Conservation (phyloP, 2,329 filamentous ascomycete genomes). For the Fusarium devonianum region DNA sequence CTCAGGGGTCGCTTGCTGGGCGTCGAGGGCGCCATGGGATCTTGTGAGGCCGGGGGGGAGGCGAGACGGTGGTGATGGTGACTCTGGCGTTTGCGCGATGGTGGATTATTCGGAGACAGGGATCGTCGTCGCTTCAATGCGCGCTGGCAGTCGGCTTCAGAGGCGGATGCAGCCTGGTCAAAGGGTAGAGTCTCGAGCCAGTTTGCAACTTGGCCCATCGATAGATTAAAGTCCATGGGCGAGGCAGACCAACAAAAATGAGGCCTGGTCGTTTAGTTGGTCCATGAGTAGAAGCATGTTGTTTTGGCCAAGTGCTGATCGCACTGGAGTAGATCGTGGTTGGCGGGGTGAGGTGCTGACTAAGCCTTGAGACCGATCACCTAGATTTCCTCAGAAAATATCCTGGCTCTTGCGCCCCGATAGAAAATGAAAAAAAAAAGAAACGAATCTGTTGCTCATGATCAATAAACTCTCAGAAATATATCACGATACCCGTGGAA, state of each 20-base stretch:
- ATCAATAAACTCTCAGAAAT: too few species aligned
- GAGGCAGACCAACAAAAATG: too few species aligned
- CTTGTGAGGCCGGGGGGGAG: neutral
- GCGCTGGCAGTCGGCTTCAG: neutral
- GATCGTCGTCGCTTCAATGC: neutral
- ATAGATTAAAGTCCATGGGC: neutral
- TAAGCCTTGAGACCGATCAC: too few species aligned
- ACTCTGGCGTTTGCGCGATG: neutral
- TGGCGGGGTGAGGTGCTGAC: neutral
- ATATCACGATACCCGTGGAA: too few species aligned
- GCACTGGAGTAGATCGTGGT: neutral
- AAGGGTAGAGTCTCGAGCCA: neutral
- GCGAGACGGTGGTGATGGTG: slow-evolving; percentile 1
- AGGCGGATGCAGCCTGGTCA: neutral
- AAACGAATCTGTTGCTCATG: too few species aligned
- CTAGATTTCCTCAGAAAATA: too few species aligned
- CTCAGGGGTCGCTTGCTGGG: neutral
- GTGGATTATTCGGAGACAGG: neutral
- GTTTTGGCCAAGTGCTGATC: neutral
- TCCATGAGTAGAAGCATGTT: neutral
- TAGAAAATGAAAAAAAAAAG: too few species aligned
- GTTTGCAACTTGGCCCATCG: neutral
- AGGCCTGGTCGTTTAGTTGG: too few species aligned
- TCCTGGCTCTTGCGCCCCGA: too few species aligned
- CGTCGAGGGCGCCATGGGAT: neutral